These are phyloP conservation scores for Kluyveromyces nonfermentans DNA, from an alignment of 805 yeast species.

Conservation along the genomic window DNA sequence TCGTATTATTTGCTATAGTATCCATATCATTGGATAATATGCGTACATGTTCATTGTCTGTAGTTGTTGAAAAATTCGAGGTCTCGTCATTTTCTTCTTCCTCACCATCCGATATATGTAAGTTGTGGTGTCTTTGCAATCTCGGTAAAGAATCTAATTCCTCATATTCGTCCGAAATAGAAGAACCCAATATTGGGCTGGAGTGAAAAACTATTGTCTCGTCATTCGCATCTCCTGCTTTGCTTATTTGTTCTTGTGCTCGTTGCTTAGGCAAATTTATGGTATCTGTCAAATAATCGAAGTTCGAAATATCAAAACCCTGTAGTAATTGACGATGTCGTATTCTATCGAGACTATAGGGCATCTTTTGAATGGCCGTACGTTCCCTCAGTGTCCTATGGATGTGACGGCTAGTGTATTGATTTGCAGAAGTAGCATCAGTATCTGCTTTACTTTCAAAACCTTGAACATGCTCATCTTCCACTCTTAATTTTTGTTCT, in stretches of 20 bases:
- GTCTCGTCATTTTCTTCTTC: background rate
- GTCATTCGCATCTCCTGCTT: background rate
- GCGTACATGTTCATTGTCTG: constrained; percentile 4
- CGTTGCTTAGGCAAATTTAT: constrained; percentile 10
- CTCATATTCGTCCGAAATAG: background rate
- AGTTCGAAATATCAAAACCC: constrained; percentile 22
- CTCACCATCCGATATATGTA: constrained; percentile 1
- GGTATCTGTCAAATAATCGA: constrained; percentile 17
- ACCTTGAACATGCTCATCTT: background rate
- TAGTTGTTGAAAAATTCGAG: background rate
- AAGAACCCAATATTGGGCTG: background rate
- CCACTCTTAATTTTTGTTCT: background rate
- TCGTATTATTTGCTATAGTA: background rate
- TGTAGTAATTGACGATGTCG: constrained; percentile 23
- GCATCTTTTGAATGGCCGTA: constrained; percentile 29
- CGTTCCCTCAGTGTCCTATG: constrained; percentile 22
- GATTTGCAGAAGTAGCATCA: background rate
- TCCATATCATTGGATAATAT: background rate
- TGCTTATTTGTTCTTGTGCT: background rate
- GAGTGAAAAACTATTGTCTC: background rate
- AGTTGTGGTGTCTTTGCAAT: constrained; percentile 4
- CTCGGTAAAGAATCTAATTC: background rate
- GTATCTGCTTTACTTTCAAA: background rate
- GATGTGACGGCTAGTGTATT: background rate
- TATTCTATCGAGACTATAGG: constrained; percentile 28